These are phyloP conservation scores for Mikania micrantha DNA, from an alignment of 129 eudicot species.

Conservation along the genomic window DNA sequence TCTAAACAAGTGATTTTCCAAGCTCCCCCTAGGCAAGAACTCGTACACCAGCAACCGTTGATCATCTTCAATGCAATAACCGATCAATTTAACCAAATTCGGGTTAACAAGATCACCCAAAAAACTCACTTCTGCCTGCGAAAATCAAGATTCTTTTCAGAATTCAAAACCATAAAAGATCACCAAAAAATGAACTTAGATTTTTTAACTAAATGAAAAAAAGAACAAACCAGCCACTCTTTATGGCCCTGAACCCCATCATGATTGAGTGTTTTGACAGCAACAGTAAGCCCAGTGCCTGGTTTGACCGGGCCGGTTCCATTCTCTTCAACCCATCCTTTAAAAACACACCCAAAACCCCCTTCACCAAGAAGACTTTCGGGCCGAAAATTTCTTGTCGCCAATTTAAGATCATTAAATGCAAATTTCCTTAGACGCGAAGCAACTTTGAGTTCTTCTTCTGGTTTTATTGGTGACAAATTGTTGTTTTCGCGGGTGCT, in stretches of 20 bases:
- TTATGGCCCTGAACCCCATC: slow-evolving; percentile 99
- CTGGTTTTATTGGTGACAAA: slow-evolving; percentile 37
- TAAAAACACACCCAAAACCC: slow-evolving; percentile 89
- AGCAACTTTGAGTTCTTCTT: slow-evolving; percentile 75
- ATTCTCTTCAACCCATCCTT: slow-evolving; percentile 95
- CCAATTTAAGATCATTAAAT: slow-evolving; percentile 76
- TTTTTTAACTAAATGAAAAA: neutral
- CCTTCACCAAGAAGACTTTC: slow-evolving; percentile 96
- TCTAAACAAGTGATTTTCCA: slow-evolving; percentile 91
- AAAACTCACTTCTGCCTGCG: slow-evolving; percentile 89
- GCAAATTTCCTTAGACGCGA: slow-evolving; percentile 77
- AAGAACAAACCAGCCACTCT: slow-evolving; percentile 86
- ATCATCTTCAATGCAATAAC: slow-evolving; percentile 96
- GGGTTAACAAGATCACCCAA: slow-evolving; percentile 86
- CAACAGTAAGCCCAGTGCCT: slow-evolving; percentile 96
- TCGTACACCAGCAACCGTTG: slow-evolving; percentile 88
- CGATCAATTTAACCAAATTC: slow-evolving; percentile 88
- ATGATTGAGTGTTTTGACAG: slow-evolving; percentile 92
- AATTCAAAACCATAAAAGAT: neutral
- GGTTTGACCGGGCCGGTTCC: slow-evolving; percentile 97
- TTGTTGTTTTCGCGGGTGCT: slow-evolving; percentile 56
- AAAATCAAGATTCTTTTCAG: neutral
- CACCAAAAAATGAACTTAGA: neutral
- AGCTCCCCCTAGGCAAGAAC: slow-evolving; percentile 93
- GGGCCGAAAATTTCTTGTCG: slow-evolving; percentile 85